A percentile compares a stretch with the other conserved stretches of the same genome.
phyloP scores from a whole-genome alignment of 1,139 yeast species.

The Candida glucosophila region DNA sequence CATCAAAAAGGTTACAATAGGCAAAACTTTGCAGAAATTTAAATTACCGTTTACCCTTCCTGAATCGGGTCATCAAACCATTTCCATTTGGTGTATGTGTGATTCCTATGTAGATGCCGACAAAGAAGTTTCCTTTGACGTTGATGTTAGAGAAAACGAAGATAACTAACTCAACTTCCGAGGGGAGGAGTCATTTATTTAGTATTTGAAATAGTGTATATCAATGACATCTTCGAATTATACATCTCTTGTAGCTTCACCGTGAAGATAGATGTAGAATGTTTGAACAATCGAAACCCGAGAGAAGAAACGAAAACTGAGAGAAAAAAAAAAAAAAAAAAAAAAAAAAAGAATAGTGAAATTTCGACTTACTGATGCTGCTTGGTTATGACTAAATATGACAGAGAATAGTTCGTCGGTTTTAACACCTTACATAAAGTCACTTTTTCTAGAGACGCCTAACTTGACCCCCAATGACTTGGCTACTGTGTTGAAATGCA shows the following conservation, averaged over 20 bases:
- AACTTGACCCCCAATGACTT: constrained; percentile 54
- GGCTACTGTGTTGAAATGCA: constrained; percentile 47
- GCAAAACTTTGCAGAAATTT: constrained; percentile 44
- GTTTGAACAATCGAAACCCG: too few relatives aligned
- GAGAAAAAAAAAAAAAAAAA: too few relatives aligned
- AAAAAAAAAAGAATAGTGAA: too few relatives aligned
- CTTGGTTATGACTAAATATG: too few relatives aligned
- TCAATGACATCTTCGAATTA: too few relatives aligned
- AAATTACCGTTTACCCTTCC: constrained; percentile 53
- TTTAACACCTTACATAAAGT: constrained; percentile 57
- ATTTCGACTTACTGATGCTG: too few relatives aligned
- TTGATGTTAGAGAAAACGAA: constrained; percentile 24
- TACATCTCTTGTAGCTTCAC: too few relatives aligned
- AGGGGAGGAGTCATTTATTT: too few relatives aligned
- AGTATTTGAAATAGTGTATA: too few relatives aligned
- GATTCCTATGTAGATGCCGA: constrained; percentile 90
- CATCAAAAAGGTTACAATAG: constrained; percentile 55
- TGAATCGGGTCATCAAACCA: constrained; percentile 46
- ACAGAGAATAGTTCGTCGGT: constrained; percentile 15
- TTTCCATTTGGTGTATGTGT: constrained; percentile 80
- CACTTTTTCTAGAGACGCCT: constrained; percentile 51
- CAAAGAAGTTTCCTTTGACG: constrained; percentile 55
- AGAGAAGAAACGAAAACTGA: too few relatives aligned
- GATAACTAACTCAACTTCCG: too few relatives aligned
- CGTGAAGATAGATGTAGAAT: too few relatives aligned